Evolutionary conservation across 495 filamentous ascomycete species (phyloP).

Genomic region (Penicillium coprophilum): DNA sequence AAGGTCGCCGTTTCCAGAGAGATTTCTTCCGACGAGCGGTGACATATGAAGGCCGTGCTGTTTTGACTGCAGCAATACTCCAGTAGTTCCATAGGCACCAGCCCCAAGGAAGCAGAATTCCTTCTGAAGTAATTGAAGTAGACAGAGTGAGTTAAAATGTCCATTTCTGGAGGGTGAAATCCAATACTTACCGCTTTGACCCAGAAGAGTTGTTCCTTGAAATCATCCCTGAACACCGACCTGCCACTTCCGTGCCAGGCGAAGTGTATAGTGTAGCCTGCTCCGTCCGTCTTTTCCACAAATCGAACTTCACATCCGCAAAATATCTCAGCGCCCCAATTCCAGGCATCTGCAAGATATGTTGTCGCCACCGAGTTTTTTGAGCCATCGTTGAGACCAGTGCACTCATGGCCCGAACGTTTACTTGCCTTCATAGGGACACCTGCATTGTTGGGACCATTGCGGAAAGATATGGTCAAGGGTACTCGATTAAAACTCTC

Average conservation of each 20-base stretch:
- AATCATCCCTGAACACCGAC: conserved; percentile 53
- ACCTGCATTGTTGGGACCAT: conserved; percentile 59
- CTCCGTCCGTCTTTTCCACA: conserved; percentile 52
- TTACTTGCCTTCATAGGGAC: conserved; percentile 61
- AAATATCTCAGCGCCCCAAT: conserved; percentile 73
- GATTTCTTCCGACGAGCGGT: conserved; percentile 55
- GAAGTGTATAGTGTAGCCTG: conserved; percentile 63
- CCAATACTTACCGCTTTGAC: conserved; percentile 60
- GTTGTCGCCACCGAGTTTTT: conserved; percentile 66
- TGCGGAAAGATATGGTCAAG: conserved; percentile 61
- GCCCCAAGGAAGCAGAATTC: conserved; percentile 10
- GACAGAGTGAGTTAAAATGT: not conserved
- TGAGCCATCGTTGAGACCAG: conserved; percentile 66
- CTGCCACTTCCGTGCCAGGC: conserved; percentile 64
- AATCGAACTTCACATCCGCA: conserved; percentile 69
- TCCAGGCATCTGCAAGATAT: conserved; percentile 71
- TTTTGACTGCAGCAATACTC: conserved; percentile 65
- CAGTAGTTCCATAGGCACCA: conserved; percentile 57
- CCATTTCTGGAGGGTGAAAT: not conserved
- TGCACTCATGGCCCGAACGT: conserved; percentile 60
- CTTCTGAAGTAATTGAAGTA: not conserved
- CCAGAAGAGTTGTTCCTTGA: conserved; percentile 67
- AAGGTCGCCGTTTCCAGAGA: conserved; percentile 70
- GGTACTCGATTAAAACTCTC: conserved; percentile 55
- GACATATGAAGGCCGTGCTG: conserved; percentile 58